Base-by-base conservation (phyloP, 805 yeast species). In the Pichia occidentalis region DNA sequence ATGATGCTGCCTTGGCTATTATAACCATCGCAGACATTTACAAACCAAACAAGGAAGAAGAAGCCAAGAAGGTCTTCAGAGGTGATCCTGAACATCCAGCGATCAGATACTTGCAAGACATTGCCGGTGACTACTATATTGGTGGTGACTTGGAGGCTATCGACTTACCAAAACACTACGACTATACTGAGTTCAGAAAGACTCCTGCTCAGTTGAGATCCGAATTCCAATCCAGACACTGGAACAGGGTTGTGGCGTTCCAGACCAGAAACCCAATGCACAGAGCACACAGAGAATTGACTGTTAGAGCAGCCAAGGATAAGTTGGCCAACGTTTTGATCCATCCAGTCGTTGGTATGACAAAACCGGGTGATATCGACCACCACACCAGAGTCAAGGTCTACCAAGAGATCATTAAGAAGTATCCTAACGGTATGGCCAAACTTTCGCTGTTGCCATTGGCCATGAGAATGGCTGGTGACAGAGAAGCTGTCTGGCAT, bases 391-490 rank as follows among this genome's bases (percentile, higher is more conserved):
- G 97, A 67, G 97, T 88, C 40, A 83, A 92, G 53, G 97, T 88
- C 11, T 88, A 88, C 68, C 83, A 85, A 64, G 94, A 90, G 51
- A 78, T 88, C 51, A 75, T 90, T 63, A 85, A 88, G 65, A 82
- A 90, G 56, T 88, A 85, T 64, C 97, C 97, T 36, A 83, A 80
- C 47, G 96, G 96, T 38, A 81, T 88, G 75, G 97, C 97, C 12
- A 77, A 84, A 48, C 68, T 88, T 45, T 80, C 96, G 7, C 67
- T 88, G 47, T 71, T 88, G 52, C 97, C 97, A 10, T 70, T 88
- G 56, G 97, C 97, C 27, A 88, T 88, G 97, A 80, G 97, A 72
- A 88, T 88, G 97, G 97, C 92, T 40, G 97, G 97, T 62, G 97
- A 90, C 62, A 78, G 95, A 61, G 97, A 88, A 67, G 97, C 97